Evolutionary conservation across 352 stramenopile genomes (phyloP), one percentile per base, ranked within the genome.

Genomic region (Phytophthora citricola): DNA sequence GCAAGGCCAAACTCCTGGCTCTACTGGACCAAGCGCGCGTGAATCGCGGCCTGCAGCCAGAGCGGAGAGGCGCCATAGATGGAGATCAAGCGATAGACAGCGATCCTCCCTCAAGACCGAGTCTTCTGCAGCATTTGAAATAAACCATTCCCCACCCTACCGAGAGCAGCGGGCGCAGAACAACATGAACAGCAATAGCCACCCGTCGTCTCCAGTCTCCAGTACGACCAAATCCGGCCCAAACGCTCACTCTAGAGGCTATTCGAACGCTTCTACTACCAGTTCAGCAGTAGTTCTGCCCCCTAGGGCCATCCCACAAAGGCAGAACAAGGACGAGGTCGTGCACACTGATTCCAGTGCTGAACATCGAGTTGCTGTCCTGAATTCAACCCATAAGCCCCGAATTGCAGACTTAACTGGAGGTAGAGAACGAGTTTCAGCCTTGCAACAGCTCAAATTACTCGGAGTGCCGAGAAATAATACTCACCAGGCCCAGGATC

Each of bases 1-100:
- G 41, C 58, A 78, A 79, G 49, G 32, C 48, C 24, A 64, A 78
- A 45, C 22, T 88, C 7, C 64, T 77, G 17, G 69, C 75, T 14
- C 63, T 88, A n/a, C 68, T 87, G 27, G 71, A 79, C 51, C 76
- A 69, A 29, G 76, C 74, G 15, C 70, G 75, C 8, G 56, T 70
- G 12, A 71, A 79, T 34, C 60, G 59, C 20, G 34, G 58, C n/a
- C 20, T 67, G 11, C 44, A 79, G 14, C 66, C 60, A 4, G 66
- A 76, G 6, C 22, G 47, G 24, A 34, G 26, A 22, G 26, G 10
- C 26, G n/a, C 40, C 32, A 34, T 31, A 34, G 31, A 4, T 43
- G 5, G 46, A 38, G 53, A 59, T 12, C 29, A 60, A 47, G 40
- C 22, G 29, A 46, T 70, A 31, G 34, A 61, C 24, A 11, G 12